Evolutionary conservation across 768 basidiomycete genomes (phyloP).

Genomic region (Infundibulicybe gibba): DNA sequence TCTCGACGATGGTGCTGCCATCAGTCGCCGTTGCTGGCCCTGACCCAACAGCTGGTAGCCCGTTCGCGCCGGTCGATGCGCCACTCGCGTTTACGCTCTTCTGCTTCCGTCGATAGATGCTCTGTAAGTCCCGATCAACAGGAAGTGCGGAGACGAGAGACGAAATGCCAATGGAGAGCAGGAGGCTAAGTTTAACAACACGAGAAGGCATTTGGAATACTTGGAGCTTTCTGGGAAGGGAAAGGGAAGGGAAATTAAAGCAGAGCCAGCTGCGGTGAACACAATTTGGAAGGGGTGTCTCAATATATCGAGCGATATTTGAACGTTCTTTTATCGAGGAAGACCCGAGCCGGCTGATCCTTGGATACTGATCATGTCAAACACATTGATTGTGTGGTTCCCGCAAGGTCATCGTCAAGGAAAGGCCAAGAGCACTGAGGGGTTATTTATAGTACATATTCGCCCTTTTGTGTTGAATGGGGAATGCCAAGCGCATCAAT

Average conservation of each 20-base stretch:
- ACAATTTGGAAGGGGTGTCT: too few relatives aligned
- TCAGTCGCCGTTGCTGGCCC: conserved; percentile 16
- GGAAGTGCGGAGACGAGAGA: conserved; percentile 2
- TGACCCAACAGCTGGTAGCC: conserved; percentile 3
- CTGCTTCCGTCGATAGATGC: conserved; percentile 2
- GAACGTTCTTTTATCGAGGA: too few relatives aligned
- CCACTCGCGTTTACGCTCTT: conserved; percentile 2
- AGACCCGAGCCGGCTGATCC: too few relatives aligned
- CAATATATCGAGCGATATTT: too few relatives aligned
- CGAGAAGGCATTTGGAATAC: background rate
- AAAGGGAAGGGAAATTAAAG: background rate
- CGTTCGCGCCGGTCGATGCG: too few relatives aligned
- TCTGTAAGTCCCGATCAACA: background rate
- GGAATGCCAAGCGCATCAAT: too few relatives aligned
- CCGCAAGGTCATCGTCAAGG: too few relatives aligned
- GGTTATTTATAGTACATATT: too few relatives aligned
- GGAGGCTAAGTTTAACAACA: background rate
- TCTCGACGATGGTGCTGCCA: conserved; percentile 21
- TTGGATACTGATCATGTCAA: too few relatives aligned
- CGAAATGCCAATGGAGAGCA: conserved; percentile 1
- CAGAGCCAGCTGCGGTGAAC: conserved; percentile 3
- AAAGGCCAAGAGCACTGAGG: too few relatives aligned
- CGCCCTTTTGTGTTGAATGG: too few relatives aligned
- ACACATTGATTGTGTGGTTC: too few relatives aligned
- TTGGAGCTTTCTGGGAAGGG: conserved; percentile 1